Base-by-base conservation (phyloP, 1,139 yeast species). In the Suzukiozyma palmioleophila region DNA sequence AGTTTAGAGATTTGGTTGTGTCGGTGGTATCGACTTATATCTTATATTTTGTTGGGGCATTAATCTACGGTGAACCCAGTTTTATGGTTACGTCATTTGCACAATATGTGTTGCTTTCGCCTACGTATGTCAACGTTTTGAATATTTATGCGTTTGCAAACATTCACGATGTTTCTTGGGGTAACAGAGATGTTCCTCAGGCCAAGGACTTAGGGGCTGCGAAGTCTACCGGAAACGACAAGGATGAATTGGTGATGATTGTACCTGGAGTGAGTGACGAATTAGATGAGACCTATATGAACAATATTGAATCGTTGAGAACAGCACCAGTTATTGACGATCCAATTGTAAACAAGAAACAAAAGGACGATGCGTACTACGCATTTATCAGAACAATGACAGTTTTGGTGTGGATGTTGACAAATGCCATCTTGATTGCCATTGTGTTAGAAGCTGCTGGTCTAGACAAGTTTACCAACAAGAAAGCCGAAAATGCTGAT, bases 91-190 rank as follows among this genome's bases (percentile, higher is more conserved):
- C 92, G 1, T 77, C 86, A 38, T 81, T 84, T 56, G 50, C 73
- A 15, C 95, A 85, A 59, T 85, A 85, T 54, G 63, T 85, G 40
- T 63, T 85, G 43, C 62, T 85, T 42, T 79, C 87, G 34, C 95
- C 95, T 1, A 75, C 86, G 1, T 85, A 85, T 60, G 77, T 84
- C 58, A 85, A 85, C 54, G 84, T 85, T 38, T 69, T 85, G 53
- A 85, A 84, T 54, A 88, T 85, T 43, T 85, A 85, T 57, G 87
- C 94, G 6, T 85, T 85, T 60, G 84, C 94, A 68, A 85, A 85
- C 57, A 83, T 84, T 50, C 90, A 85, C 59, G 95, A 85, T 62
- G 82, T 85, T 38, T 81, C 92, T 0, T 85, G 95, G 95, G 95
- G 95, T 55, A 85, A 92, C 21, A 84, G 85, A 59, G 90, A 88